Evolutionary conservation across 371 early-diverging fungal genomes (phyloP), one percentile per base, ranked within the genome.

Genomic region (Mucor lusitanicus): DNA sequence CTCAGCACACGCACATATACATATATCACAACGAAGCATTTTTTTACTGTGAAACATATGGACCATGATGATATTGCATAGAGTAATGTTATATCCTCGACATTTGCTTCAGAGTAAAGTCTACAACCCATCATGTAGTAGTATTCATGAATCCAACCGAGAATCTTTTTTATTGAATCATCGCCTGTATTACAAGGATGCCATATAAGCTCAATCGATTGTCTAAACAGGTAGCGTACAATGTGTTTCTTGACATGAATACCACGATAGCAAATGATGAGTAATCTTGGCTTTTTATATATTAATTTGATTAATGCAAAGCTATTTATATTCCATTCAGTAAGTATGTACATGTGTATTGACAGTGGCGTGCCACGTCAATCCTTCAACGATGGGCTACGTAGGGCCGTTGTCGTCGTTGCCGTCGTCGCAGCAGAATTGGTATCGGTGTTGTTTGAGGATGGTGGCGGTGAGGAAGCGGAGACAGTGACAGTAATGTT

Each of bases 401-500:
- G 48, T 11, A 53, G 23, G 3, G 30, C 6, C 2, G 3, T 6
- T 0, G 54, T 15, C 13, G n/a, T 30, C 30, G 30, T 30, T 3
- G 3, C 30, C 0, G 54, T 15, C 13, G n/a, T 30, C 0, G 32
- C 0, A 48, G 9, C 17, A 19, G 57, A 58, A 12, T 17, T 13
- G 0, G 59, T n/a, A 2, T 46, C 54, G 32, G 13, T 21, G 21
- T 57, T 57, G 9, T 8, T 11, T 2, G n/a, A n/a, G n/a, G n/a
- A n/a, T n/a, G 30, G 30, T 30, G 59, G 50, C 2, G 67, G 67
- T 25, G 67, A 67, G 21, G 67, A 39, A 19, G 61, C 55, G 15
- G 67, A 67, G n/a, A 67, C 50, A 42, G 44, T 60, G 19, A 67
- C 40, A 32, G 67, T 61, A 42, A 60, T 54, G 30, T 55, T 60